Evolutionary conservation across 495 filamentous ascomycete genomes (phyloP).

Genomic region (Talaromyces nanjingensis): DNA sequence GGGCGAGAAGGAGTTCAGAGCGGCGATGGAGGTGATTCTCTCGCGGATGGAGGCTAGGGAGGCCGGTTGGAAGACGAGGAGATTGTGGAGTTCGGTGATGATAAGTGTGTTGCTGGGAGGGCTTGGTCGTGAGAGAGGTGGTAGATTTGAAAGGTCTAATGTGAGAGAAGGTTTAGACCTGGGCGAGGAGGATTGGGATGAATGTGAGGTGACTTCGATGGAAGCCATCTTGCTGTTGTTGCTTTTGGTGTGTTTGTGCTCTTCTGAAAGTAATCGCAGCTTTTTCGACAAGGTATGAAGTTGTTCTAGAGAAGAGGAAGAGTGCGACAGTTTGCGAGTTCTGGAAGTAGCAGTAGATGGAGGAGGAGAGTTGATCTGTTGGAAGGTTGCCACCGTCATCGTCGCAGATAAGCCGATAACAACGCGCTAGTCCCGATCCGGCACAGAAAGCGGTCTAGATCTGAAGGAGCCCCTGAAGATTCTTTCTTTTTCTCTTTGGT

Average conservation of each 20-base stretch:
- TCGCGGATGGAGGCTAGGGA: constrained; percentile 71
- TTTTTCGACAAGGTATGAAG: background rate
- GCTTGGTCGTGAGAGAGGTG: constrained; percentile 69
- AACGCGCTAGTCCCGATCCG: background rate
- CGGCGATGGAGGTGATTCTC: constrained; percentile 57
- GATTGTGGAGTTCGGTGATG: constrained; percentile 76
- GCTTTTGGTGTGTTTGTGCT: constrained; percentile 28
- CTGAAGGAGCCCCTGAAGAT: background rate
- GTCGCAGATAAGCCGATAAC: constrained; percentile 2
- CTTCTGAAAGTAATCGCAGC: background rate
- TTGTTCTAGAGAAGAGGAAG: background rate
- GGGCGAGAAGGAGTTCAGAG: constrained; percentile 82
- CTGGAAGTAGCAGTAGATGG: background rate
- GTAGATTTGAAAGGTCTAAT: constrained; percentile 75
- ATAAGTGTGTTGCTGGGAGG: constrained; percentile 90
- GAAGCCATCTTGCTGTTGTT: background rate
- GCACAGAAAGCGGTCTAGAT: background rate
- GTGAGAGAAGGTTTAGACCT: constrained; percentile 51
- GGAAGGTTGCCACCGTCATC: constrained; percentile 8
- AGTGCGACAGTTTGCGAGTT: background rate
- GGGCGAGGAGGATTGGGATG: background rate
- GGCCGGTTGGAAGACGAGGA: constrained; percentile 67
- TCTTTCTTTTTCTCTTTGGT: background rate
- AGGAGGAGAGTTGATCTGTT: background rate
- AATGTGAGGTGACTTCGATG: background rate